phyloP scores from a whole-genome alignment of 495 filamentous ascomycete species.

The Tuber indicum region DNA sequence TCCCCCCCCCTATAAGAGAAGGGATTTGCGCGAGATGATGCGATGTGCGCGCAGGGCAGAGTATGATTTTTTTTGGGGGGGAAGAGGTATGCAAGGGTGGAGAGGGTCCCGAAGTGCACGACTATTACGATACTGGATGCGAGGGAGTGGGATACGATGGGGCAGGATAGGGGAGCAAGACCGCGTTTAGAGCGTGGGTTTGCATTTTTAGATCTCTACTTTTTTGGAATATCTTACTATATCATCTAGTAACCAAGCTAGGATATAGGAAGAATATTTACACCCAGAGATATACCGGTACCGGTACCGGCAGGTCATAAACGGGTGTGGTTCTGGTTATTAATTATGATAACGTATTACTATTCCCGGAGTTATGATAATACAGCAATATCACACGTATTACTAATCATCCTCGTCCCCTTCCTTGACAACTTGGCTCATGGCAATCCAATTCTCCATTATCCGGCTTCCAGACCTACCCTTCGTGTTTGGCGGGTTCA shows the following conservation, averaged over 20 bases:
- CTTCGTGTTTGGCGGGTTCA: neutral
- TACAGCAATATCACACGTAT: constrained; percentile 9
- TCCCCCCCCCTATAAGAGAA: neutral
- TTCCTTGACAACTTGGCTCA: constrained; percentile 38
- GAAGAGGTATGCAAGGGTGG: neutral
- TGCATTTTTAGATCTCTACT: neutral
- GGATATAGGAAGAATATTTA: neutral
- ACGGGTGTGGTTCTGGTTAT: neutral
- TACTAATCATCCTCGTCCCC: constrained; percentile 22
- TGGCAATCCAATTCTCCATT: constrained; percentile 41
- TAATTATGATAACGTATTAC: neutral
- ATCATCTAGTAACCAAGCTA: neutral
- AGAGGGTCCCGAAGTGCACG: neutral
- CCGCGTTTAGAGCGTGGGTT: neutral
- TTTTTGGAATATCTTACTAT: neutral
- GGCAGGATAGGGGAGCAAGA: neutral
- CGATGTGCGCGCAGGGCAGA: neutral
- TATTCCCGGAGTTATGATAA: neutral
- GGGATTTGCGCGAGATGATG: neutral
- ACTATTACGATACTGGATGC: neutral
- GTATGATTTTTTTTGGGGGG: neutral
- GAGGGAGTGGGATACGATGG: neutral
- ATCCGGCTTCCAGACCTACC: constrained; percentile 13
- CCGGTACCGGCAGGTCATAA: neutral
- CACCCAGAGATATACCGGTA: neutral